These are phyloP conservation scores for Eragrostis curvula DNA, from an alignment of 176 grass and related monocot species.

Conservation along the genomic window DNA sequence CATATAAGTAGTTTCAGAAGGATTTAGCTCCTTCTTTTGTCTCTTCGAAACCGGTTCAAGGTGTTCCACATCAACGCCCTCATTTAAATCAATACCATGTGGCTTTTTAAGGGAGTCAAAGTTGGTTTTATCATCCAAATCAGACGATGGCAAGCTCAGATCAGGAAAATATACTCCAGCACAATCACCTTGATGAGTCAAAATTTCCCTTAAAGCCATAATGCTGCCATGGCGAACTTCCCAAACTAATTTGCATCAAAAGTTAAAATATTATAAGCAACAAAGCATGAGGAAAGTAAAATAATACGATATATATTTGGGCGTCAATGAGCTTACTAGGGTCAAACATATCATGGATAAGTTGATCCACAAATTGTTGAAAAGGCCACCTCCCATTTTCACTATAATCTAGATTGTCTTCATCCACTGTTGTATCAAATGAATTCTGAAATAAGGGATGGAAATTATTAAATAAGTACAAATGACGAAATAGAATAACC, in stretches of 20 bases:
- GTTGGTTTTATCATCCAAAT: conserved; percentile 67
- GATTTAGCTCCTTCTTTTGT: conserved; percentile 52
- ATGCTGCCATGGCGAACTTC: conserved; percentile 96
- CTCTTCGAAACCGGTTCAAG: conserved; percentile 74
- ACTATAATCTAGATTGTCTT: conserved; percentile 69
- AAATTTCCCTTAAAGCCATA: conserved; percentile 99
- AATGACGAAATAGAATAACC: conserved; percentile 8
- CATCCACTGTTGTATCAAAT: conserved; percentile 61
- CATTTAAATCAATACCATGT: conserved; percentile 83
- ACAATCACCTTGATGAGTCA: conserved; percentile 95
- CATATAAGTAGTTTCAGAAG: conserved; percentile 24
- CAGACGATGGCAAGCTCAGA: conserved; percentile 50
- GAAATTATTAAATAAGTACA: conserved; percentile 40
- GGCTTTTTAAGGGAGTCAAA: conserved; percentile 53
- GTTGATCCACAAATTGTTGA: conserved; percentile 91
- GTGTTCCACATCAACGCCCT: conserved; percentile 53
- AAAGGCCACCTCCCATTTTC: conserved; percentile 95
- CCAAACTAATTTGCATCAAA: conserved; percentile 71
- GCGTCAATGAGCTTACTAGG: conserved; percentile 61
- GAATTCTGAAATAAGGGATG: conserved; percentile 65
- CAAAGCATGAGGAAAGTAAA: conserved; percentile 18
- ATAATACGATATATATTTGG: conserved; percentile 20
- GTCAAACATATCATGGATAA: conserved; percentile 99
- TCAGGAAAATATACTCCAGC: conserved; percentile 92
- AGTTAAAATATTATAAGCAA: conserved; percentile 37